Evolutionary conservation across 2,329 filamentous ascomycete species (phyloP).

Genomic region (Hortaea sp.): DNA sequence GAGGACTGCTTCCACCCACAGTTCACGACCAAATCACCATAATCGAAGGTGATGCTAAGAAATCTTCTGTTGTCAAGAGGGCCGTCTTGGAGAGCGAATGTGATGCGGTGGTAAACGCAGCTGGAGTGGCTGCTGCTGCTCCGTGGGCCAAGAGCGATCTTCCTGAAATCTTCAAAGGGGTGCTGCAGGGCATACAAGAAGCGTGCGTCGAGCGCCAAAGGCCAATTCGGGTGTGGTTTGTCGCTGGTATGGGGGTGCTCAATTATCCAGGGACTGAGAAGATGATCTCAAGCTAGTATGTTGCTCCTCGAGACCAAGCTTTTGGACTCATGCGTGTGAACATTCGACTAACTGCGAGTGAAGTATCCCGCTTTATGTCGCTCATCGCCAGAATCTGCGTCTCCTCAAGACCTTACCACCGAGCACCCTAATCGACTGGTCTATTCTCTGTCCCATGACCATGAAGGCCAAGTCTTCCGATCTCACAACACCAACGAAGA

Average conservation of each 20-base stretch:
- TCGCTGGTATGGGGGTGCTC: slow-evolving; percentile 27
- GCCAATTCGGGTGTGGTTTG: slow-evolving; percentile 31
- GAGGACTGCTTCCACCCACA: slow-evolving; percentile 24
- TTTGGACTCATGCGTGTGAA: too few species aligned
- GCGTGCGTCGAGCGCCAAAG: slow-evolving; percentile 26
- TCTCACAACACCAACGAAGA: slow-evolving; percentile 21
- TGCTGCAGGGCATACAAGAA: slow-evolving; percentile 24
- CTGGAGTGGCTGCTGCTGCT: slow-evolving; percentile 28
- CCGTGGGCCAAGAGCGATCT: slow-evolving; percentile 29
- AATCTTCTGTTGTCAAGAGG: slow-evolving; percentile 24
- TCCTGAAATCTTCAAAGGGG: slow-evolving; percentile 28
- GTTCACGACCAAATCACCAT: slow-evolving; percentile 25
- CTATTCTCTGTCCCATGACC: slow-evolving; percentile 27
- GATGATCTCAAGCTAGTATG: slow-evolving; percentile 27
- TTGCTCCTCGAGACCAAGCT: slow-evolving; percentile 1
- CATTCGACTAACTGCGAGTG: too few species aligned
- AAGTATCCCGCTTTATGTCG: slow-evolving; percentile 28
- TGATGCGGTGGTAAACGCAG: slow-evolving; percentile 32
- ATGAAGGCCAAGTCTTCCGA: slow-evolving; percentile 28
- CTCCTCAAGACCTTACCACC: slow-evolving; percentile 22
- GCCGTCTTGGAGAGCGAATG: slow-evolving; percentile 29
- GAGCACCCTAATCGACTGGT: slow-evolving; percentile 26
- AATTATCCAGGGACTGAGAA: slow-evolving; percentile 26
- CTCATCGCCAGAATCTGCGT: slow-evolving; percentile 25
- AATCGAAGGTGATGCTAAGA: slow-evolving; percentile 30